A percentile compares a stretch with the other conserved stretches of the same genome.
phyloP scores from a whole-genome alignment of 768 basidiomycete genomes.

The Candolleomyces eurysporus region DNA sequence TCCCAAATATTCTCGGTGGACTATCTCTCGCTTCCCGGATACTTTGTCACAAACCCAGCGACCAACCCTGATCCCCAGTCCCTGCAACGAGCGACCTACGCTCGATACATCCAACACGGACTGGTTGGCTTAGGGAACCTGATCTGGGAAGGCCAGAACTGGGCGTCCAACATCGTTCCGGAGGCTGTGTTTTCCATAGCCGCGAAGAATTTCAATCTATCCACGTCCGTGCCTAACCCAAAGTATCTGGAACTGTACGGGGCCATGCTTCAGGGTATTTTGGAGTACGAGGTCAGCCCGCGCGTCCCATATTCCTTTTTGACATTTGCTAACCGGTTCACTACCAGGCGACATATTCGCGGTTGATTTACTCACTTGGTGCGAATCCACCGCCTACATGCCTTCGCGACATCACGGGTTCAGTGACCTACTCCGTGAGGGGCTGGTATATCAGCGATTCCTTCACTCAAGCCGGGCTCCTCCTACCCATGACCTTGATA shows the following conservation, averaged over 20 bases:
- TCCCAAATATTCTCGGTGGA: neutral
- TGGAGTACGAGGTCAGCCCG: neutral
- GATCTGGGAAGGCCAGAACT: neutral
- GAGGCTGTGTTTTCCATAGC: neutral
- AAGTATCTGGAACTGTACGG: neutral
- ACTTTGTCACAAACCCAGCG: neutral
- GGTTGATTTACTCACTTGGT: neutral
- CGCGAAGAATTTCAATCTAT: neutral
- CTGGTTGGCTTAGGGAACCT: neutral
- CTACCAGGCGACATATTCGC: neutral
- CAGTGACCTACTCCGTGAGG: neutral
- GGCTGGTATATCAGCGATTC: neutral
- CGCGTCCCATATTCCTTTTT: neutral
- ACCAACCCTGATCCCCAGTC: neutral
- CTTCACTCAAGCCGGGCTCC: neutral
- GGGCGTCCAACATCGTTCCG: neutral
- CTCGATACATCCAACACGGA: neutral
- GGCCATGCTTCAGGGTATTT: neutral
- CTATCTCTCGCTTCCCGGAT: neutral
- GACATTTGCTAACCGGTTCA: neutral
- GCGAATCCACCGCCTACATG: neutral
- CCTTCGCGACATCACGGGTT: neutral
- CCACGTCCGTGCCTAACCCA: neutral
- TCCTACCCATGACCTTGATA: slow-evolving; percentile 5
- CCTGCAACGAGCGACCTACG: neutral